Conservation (phyloP, 1,284 basidiomycete genomes). For the Wallemia hederae region DNA sequence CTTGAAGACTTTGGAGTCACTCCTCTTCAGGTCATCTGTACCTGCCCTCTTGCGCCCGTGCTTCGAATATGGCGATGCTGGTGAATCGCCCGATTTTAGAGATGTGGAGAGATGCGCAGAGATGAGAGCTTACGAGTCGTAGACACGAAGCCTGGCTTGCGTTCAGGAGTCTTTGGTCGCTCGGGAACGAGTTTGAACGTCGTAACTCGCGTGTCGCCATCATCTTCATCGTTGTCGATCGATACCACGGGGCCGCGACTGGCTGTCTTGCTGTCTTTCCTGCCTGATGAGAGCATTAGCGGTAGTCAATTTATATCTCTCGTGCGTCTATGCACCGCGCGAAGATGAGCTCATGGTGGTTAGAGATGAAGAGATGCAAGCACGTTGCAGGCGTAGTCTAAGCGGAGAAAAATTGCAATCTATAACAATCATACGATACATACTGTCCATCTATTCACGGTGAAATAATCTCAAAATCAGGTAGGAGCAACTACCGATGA, state of each 20-base stretch:
- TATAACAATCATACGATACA: not conserved
- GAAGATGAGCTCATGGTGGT: not conserved
- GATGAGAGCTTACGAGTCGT: not conserved
- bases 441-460: not conserved
- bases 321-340: not conserved
- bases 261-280: not conserved
- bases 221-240: not conserved
- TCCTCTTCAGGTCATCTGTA: not conserved
- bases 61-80: not conserved
- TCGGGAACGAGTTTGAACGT: not conserved
- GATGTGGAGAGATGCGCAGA: not conserved
- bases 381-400: not conserved
- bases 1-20: not conserved
- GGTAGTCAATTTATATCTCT: not conserved
- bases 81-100: too few relatives aligned
- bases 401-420: not conserved
- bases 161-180: not conserved
- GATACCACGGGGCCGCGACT: not conserved
- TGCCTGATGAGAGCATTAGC: not conserved
- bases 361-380: not conserved
- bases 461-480: not conserved
- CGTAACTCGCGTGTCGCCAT: not conserved
- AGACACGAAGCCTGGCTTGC: not conserved
- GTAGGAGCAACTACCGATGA: constrained; percentile 4
- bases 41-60: not conserved